phyloP scores from a whole-genome alignment of 495 filamentous ascomycete species.

The Immersiella caudata region DNA sequence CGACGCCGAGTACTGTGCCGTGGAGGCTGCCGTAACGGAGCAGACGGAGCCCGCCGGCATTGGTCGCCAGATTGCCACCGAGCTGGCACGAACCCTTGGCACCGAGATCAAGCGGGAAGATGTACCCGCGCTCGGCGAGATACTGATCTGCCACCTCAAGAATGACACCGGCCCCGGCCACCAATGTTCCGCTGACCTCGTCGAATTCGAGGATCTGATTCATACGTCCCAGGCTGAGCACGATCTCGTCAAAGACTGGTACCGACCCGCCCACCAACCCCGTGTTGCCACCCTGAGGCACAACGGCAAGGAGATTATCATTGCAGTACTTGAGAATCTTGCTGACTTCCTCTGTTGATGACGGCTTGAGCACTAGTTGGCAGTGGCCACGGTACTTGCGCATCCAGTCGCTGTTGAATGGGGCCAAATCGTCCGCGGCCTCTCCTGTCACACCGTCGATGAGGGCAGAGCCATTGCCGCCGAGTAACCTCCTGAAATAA shows the following conservation, averaged over 20 bases:
- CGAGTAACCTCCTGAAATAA: constrained; percentile 76
- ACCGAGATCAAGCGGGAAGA: constrained; percentile 94
- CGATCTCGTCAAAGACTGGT: constrained; percentile 96
- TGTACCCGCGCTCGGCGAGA: constrained; percentile 73
- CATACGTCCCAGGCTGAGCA: constrained; percentile 86
- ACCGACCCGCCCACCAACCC: constrained; percentile 93
- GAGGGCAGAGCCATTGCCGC: constrained; percentile 69
- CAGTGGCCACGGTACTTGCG: constrained; percentile 94
- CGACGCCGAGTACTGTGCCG: constrained; percentile 86
- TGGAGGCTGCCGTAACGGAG: constrained; percentile 93
- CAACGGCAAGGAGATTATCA: constrained; percentile 83
- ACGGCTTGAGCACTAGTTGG: constrained; percentile 82
- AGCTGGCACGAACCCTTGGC: constrained; percentile 98
- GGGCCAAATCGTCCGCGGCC: constrained; percentile 71
- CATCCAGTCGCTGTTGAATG: constrained; percentile 99
- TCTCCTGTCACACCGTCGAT: constrained; percentile 74
- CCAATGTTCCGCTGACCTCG: constrained; percentile 85
- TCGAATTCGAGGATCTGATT: constrained; percentile 91
- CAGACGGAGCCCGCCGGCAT: constrained; percentile 88
- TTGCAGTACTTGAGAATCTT: constrained; percentile 92
- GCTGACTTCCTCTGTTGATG: constrained; percentile 80
- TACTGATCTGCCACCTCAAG: constrained; percentile 85
- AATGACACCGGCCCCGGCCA: constrained; percentile 88
- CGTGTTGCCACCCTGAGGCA: constrained; percentile 97
- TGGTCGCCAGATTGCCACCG: constrained; percentile 97